A percentile compares a stretch with the other conserved stretches of the same genome.
Conservation (phyloP, 1,284 basidiomycete genomes). For the Serendipita sp. region DNA sequence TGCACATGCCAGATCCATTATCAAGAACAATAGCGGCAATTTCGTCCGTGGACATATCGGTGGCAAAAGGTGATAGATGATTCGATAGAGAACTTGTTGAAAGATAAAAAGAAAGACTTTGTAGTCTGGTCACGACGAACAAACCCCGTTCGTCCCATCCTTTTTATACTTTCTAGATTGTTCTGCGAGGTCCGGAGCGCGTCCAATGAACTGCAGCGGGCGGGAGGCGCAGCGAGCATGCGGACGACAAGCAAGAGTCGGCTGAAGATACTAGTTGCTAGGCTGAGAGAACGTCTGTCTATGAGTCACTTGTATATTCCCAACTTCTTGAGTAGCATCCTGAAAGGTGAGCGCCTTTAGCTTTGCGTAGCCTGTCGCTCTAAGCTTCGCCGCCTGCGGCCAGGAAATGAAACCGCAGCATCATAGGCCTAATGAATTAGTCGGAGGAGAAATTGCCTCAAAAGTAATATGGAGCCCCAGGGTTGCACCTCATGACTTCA, state of each 20-base stretch:
- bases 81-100: not conserved
- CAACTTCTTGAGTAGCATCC: no score
- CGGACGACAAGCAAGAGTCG: not conserved
- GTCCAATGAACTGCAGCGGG: not conserved
- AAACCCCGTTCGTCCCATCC: not conserved
- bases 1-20: constrained; percentile 86
- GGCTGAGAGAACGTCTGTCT: no score
- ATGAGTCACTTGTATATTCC: no score
- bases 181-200: not conserved
- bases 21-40: constrained; percentile 44
- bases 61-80: not conserved
- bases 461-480: no score
- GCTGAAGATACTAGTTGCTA: not conserved
- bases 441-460: no score
- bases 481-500: no score
- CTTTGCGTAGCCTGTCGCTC: no score
- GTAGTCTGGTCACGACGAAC: not conserved
- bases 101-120: not conserved
- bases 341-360: no score
- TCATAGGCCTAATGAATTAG: no score
- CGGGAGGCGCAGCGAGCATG: not conserved
- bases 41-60: constrained; percentile 27
- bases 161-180: not conserved
- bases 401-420: no score
- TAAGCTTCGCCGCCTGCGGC: no score